Evolutionary conservation across 345 rosid species (phyloP).

Genomic region (Sonneratia alba): DNA sequence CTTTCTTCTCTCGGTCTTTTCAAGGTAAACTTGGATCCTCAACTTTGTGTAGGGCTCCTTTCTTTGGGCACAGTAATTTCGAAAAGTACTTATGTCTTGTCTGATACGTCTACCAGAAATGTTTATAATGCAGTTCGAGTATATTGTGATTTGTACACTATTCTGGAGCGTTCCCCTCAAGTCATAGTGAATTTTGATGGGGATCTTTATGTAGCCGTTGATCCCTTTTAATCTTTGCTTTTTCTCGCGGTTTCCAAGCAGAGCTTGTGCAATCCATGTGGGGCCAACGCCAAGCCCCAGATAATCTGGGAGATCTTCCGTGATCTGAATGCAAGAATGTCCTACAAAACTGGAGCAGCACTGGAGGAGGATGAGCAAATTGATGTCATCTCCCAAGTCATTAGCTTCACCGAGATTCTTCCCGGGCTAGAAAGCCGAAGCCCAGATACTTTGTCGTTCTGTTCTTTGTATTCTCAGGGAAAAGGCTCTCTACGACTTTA

Average conservation of each 20-base stretch:
- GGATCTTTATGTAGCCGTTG: too few relatives aligned
- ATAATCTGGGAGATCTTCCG: constrained; percentile 16
- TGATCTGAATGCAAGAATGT: constrained; percentile 10
- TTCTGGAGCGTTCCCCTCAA: too few relatives aligned
- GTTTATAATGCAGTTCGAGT: too few relatives aligned
- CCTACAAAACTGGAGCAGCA: constrained; percentile 30
- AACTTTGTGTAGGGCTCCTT: too few relatives aligned
- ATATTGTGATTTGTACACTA: too few relatives aligned
- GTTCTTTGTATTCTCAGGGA: background rate
- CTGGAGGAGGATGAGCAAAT: constrained; percentile 32
- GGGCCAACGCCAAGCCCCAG: constrained; percentile 15
- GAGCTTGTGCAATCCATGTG: constrained; percentile 24
- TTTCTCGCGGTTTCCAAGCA: constrained; percentile 6
- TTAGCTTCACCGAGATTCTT: constrained; percentile 22
- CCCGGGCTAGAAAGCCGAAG: constrained; percentile 20
- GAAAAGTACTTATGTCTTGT: too few relatives aligned
- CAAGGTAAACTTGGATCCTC: too few relatives aligned
- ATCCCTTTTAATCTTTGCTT: background rate
- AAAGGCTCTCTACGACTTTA: too few relatives aligned
- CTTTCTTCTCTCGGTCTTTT: too few relatives aligned
- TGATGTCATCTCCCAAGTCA: constrained; percentile 22
- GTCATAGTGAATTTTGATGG: too few relatives aligned
- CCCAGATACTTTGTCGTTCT: background rate
- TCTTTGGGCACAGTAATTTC: too few relatives aligned
- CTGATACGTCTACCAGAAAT: too few relatives aligned